Evolutionary conservation across 371 early-diverging fungal species (phyloP).

Genomic region (Rhizopus delemar): DNA sequence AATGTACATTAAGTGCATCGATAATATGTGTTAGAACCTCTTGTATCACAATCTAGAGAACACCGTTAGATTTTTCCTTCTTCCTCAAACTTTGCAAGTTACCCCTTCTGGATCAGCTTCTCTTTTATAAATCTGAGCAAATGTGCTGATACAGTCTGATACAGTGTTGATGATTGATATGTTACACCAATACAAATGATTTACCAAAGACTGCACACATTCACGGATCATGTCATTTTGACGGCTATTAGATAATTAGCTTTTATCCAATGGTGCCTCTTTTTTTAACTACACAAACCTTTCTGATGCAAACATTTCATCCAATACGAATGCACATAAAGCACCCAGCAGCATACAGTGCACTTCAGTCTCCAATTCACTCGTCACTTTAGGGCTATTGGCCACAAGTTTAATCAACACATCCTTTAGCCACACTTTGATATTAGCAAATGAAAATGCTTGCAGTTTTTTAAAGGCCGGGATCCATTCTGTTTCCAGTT

Average conservation of each 20-base stretch:
- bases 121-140: conserved; percentile 63
- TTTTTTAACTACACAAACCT: conserved; percentile 15
- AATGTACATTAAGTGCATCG: conserved; percentile 69
- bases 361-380: conserved; percentile 45
- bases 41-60: conserved; percentile 53
- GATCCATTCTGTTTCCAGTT: conserved; percentile 25
- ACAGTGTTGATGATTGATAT: conserved; percentile 64
- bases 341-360: conserved; percentile 63
- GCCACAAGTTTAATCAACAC: conserved; percentile 47
- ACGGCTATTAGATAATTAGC: conserved; percentile 30
- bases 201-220: conserved; percentile 61
- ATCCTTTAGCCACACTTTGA: conserved; percentile 54
- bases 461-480: conserved; percentile 12
- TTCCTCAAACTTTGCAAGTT: conserved; percentile 14
- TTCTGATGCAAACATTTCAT: conserved; percentile 50
- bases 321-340: conserved; percentile 50
- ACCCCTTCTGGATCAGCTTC: conserved; percentile 62
- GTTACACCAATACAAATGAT: conserved; percentile 69
- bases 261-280: neutral
- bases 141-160: conserved; percentile 65
- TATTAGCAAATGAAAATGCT: conserved; percentile 32
- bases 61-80: neutral
- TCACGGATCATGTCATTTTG: conserved; percentile 55
- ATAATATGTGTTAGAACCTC: conserved; percentile 68
- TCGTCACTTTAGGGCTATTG: conserved; percentile 27